Evolutionary conservation across 495 filamentous ascomycete species (phyloP).

Genomic region (Daldinia childiae): DNA sequence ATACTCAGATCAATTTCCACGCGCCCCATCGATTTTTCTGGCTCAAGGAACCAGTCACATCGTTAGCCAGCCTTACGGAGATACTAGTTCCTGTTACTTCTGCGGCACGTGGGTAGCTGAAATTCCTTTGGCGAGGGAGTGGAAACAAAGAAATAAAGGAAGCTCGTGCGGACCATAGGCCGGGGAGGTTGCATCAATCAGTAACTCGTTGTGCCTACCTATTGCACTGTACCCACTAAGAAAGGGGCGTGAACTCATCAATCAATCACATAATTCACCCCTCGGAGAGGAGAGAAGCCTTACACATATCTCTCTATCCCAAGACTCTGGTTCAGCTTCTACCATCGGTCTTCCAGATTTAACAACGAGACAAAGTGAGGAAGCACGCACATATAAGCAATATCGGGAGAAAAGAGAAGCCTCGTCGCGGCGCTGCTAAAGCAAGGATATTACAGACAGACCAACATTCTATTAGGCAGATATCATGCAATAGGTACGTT

Average conservation of each 20-base stretch:
- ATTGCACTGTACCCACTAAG: conserved; percentile 23
- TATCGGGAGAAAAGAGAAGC: conserved; percentile 21
- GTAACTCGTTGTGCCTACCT: conserved; percentile 33
- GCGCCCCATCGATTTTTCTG: conserved; percentile 2
- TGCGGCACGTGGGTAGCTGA: conserved; percentile 19
- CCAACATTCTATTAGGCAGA: conserved; percentile 29
- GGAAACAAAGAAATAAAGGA: conserved; percentile 40
- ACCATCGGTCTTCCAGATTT: conserved; percentile 19
- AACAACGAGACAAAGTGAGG: conserved; percentile 24
- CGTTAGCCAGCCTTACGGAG: conserved; percentile 15
- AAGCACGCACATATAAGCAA: conserved; percentile 24
- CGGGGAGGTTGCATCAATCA: conserved; percentile 37
- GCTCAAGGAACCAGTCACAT: conserved; percentile 12
- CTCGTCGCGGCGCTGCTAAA: conserved; percentile 13
- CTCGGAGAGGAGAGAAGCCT: conserved; percentile 19
- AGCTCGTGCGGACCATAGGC: conserved; percentile 32
- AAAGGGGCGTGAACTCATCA: conserved; percentile 45
- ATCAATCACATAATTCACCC: conserved; percentile 34
- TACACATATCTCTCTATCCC: conserved; percentile 35
- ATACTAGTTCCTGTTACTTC: conserved; percentile 23
- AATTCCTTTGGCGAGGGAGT: conserved; percentile 25
- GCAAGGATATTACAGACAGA: conserved; percentile 16
- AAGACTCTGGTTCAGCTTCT: conserved; percentile 31
- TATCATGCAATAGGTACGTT: conserved; percentile 53
- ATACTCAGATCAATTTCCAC: background rate